A percentile compares a stretch with the other conserved stretches of the same genome.
These are phyloP conservation scores for Globisporangium yorkense DNA, from an alignment of 352 stramenopile genomes.

Conservation along the genomic window DNA sequence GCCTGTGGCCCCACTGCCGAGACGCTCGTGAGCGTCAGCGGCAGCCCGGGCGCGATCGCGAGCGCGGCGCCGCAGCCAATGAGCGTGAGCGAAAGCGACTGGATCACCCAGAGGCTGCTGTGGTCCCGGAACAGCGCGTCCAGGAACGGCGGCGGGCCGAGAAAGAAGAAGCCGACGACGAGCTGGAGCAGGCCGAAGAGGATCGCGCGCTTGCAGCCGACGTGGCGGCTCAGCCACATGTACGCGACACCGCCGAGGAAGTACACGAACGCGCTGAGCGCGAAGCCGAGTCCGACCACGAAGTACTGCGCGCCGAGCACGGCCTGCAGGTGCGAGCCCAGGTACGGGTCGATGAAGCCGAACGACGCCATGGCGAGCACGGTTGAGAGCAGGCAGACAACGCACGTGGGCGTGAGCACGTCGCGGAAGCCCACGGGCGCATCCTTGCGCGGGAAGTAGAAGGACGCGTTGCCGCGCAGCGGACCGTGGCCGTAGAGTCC, in stretches of 20 bases:
- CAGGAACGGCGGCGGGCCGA: constrained; percentile 54
- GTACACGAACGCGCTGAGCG: constrained; percentile 60
- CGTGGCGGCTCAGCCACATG: constrained; percentile 50
- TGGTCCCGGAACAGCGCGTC: constrained; percentile 29
- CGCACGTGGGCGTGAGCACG: constrained; percentile 51
- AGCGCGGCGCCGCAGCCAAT: constrained; percentile 55
- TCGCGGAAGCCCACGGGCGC: constrained; percentile 32
- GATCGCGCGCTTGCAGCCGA: constrained; percentile 64
- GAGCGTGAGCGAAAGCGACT: constrained; percentile 46
- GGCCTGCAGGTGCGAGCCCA: constrained; percentile 53
- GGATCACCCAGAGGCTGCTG: constrained; percentile 35
- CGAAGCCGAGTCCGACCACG: constrained; percentile 59
- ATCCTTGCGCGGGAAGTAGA: constrained; percentile 18
- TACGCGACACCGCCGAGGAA: constrained; percentile 51
- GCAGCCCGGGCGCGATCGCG: constrained; percentile 50
- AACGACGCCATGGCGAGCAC: constrained; percentile 63
- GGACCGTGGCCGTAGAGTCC: constrained; percentile 30
- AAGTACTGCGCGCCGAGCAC: constrained; percentile 54
- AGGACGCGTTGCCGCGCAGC: constrained; percentile 16
- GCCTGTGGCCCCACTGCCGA: constrained; percentile 27
- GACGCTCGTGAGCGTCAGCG: constrained; percentile 53
- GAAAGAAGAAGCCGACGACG: constrained; percentile 45
- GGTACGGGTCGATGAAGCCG: constrained; percentile 64
- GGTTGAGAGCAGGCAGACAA: constrained; percentile 40
- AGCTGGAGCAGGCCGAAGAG: constrained; percentile 43